Percentiles rank a stretch among this genome's conserved stretches.
phyloP scores from a whole-genome alignment of 2,329 filamentous ascomycete species.

The Tolypocladium ophioglossoides region DNA sequence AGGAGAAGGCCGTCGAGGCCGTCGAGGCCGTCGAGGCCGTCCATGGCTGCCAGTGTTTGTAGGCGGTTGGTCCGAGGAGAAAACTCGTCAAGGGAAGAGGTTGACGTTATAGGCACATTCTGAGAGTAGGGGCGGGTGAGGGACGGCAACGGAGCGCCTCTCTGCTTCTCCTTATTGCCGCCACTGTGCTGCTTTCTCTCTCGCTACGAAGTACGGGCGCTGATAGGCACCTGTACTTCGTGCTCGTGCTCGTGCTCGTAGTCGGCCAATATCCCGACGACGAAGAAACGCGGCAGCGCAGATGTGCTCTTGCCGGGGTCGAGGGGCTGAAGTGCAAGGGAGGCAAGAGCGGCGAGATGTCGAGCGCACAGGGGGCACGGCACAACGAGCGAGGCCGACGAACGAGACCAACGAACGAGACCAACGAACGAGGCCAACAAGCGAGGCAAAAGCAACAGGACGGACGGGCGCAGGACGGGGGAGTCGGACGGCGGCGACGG shows the following conservation, averaged over 20 bases:
- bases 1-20: slow-evolving; percentile 35
- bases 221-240: background rate
- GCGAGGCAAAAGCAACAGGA: background rate
- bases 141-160: background rate
- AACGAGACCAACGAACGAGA: too few species aligned
- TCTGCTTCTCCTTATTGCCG: background rate
- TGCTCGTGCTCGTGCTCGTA: too few species aligned
- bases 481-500: background rate
- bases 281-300: background rate
- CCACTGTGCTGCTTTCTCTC: background rate
- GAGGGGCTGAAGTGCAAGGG: background rate
- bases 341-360: background rate
- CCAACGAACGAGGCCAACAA: too few species aligned
- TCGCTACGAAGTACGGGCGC: too few species aligned
- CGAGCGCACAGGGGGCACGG: background rate
- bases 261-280: background rate
- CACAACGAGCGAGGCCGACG: too few species aligned
- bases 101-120: slow-evolving; percentile 6
- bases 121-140: slow-evolving; percentile 1
- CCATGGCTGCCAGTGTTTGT: slow-evolving; percentile 17
- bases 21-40: slow-evolving; percentile 33
- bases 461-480: background rate
- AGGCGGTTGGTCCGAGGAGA: background rate
- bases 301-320: background rate
- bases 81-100: background rate